phyloP scores from a whole-genome alignment of 495 filamentous ascomycete species.

The Geopyxis carbonaria region DNA sequence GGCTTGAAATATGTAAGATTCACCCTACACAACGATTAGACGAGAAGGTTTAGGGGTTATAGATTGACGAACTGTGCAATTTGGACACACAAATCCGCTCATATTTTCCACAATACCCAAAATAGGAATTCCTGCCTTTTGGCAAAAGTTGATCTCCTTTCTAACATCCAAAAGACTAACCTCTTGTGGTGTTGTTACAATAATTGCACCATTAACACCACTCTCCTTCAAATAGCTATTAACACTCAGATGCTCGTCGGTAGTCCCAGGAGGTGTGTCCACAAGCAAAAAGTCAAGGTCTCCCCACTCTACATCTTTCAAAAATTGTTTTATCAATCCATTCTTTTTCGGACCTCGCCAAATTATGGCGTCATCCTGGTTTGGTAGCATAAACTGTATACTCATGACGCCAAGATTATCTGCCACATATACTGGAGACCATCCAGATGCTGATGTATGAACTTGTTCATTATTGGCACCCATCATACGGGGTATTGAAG shows the following conservation, averaged over 20 bases:
- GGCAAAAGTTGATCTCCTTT: slow-evolving; percentile 93
- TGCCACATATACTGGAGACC: slow-evolving; percentile 83
- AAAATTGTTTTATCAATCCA: slow-evolving; percentile 88
- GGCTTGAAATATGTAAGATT: slow-evolving; percentile 63
- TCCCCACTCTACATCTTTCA: slow-evolving; percentile 96
- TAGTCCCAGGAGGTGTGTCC: slow-evolving; percentile 88
- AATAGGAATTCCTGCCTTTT: slow-evolving; percentile 77
- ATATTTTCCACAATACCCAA: slow-evolving; percentile 94
- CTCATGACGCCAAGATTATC: slow-evolving; percentile 91
- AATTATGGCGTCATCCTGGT: slow-evolving; percentile 81
- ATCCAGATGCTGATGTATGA: slow-evolving; percentile 51
- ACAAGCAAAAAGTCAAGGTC: slow-evolving; percentile 83
- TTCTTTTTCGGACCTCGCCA: slow-evolving; percentile 98
- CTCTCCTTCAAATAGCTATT: slow-evolving; percentile 74
- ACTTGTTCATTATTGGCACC: slow-evolving; percentile 86
- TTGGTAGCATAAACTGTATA: slow-evolving; percentile 93
- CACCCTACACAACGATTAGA: slow-evolving; percentile 39
- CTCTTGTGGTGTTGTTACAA: slow-evolving; percentile 91
- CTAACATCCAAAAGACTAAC: slow-evolving; percentile 82
- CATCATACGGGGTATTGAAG: slow-evolving; percentile 94
- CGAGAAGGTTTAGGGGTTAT: neutral
- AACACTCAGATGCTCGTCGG: slow-evolving; percentile 85
- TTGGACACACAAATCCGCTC: slow-evolving; percentile 87
- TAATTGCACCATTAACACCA: slow-evolving; percentile 78
- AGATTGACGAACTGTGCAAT: slow-evolving; percentile 38